A percentile compares a stretch with the other conserved stretches of the same genome.
These are phyloP conservation scores for Saccharomyces hybrid DNA, from an alignment of 1,139 yeast species.

Conservation along the genomic window DNA sequence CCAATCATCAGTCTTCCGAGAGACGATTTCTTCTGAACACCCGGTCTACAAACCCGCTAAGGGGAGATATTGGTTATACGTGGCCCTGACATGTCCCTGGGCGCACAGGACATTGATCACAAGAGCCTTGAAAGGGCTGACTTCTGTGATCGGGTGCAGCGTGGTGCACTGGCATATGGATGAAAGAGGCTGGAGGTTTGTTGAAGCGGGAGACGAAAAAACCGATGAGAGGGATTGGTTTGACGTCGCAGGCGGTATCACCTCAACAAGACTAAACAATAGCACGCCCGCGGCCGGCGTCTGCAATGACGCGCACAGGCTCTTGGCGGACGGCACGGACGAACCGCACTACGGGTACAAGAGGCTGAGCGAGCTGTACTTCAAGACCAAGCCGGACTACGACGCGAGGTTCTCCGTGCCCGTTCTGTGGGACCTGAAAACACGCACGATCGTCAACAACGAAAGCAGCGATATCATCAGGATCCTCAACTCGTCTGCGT, in stretches of 20 bases:
- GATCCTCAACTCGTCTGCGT: conserved; percentile 61
- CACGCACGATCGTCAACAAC: conserved; percentile 75
- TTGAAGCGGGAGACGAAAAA: conserved; percentile 25
- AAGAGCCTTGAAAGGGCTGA: conserved; percentile 70
- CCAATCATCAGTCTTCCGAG: conserved; percentile 43
- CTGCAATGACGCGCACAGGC: conserved; percentile 18
- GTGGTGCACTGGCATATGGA: conserved; percentile 90
- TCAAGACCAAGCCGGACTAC: conserved; percentile 67
- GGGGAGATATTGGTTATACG: conserved; percentile 79
- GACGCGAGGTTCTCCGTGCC: conserved; percentile 85
- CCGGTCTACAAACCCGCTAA: conserved; percentile 65
- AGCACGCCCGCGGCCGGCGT: conserved; percentile 14
- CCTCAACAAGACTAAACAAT: conserved; percentile 10
- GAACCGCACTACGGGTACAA: conserved; percentile 60
- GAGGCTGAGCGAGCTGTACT: conserved; percentile 64
- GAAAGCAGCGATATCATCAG: conserved; percentile 86
- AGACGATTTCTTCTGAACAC: conserved; percentile 46
- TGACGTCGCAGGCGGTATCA: conserved; percentile 22
- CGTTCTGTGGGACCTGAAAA: conserved; percentile 81
- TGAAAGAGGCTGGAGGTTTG: conserved; percentile 79
- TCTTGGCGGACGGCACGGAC: conserved; percentile 37
- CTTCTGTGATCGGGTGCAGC: conserved; percentile 50
- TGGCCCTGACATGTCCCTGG: conserved; percentile 88
- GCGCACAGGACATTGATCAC: conserved; percentile 82
- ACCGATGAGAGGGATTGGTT: conserved; percentile 35